Evolutionary conservation across 495 filamentous ascomycete species (phyloP).

Genomic region (Neurospora intermedia): DNA sequence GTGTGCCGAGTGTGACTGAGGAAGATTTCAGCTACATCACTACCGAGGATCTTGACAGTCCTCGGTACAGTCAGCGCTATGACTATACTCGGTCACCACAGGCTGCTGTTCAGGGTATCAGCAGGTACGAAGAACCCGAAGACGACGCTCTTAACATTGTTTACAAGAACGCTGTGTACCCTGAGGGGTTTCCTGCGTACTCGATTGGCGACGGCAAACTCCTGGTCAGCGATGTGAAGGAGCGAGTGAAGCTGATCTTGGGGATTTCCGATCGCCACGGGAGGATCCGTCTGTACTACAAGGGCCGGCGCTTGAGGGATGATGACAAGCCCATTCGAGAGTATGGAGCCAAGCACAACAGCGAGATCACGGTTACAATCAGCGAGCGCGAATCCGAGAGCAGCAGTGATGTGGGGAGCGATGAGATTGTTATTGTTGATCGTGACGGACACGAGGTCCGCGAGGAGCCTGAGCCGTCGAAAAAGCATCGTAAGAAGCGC

Average conservation of each 20-base stretch:
- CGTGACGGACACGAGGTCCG: conserved; percentile 9
- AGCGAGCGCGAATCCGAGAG: conserved; percentile 35
- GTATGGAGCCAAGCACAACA: conserved; percentile 71
- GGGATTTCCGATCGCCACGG: conserved; percentile 46
- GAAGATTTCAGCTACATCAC: conserved; percentile 76
- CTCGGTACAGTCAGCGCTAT: conserved; percentile 9
- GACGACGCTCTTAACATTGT: conserved; percentile 73
- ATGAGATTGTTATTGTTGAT: conserved; percentile 32
- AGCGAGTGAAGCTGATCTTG: conserved; percentile 52
- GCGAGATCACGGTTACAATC: conserved; percentile 54
- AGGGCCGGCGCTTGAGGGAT: conserved; percentile 66
- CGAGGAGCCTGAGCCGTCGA: conserved; percentile 1
- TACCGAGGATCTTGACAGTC: conserved; percentile 46
- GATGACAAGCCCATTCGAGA: conserved; percentile 51
- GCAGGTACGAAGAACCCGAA: conserved; percentile 27
- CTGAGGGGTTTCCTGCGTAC: conserved; percentile 68
- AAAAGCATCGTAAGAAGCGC: conserved; percentile 15
- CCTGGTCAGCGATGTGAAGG: conserved; percentile 54
- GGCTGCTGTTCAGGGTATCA: conserved; percentile 15
- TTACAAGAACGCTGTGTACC: conserved; percentile 59
- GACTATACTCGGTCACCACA: conserved; percentile 3
- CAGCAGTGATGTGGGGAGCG: conserved; percentile 38
- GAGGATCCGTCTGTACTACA: conserved; percentile 67
- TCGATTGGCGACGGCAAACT: conserved; percentile 71
- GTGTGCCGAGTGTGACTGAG: conserved; percentile 55